These are phyloP conservation scores for Arthroderma sp. DNA, from an alignment of 2,329 filamentous ascomycete species.

Conservation along the genomic window DNA sequence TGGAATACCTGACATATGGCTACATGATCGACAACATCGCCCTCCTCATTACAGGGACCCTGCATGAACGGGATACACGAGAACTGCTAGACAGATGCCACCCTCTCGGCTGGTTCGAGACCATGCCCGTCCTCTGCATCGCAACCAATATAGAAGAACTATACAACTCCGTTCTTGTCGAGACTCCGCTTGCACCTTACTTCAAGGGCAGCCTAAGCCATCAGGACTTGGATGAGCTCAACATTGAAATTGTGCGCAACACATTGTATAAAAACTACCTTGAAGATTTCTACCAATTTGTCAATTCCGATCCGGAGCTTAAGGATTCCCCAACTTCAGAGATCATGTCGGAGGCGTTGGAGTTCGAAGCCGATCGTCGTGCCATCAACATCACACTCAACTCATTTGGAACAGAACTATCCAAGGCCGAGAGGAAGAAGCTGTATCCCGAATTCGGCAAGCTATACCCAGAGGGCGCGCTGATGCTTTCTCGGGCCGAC, in stretches of 20 bases:
- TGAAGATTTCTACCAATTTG: conserved; percentile 91
- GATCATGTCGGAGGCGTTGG: conserved; percentile 88
- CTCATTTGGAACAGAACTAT: conserved; percentile 92
- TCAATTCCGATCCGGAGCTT: conserved; percentile 80
- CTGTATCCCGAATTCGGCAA: conserved; percentile 86
- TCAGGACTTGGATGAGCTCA: conserved; percentile 93
- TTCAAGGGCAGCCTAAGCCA: conserved; percentile 96
- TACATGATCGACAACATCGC: conserved; percentile 99
- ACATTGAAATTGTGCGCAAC: conserved; percentile 98
- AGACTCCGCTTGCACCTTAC: conserved; percentile 88
- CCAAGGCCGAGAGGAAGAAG: conserved; percentile 88
- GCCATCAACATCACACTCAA: conserved; percentile 99
- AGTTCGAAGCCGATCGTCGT: conserved; percentile 91
- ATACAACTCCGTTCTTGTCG: conserved; percentile 94
- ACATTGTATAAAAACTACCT: conserved; percentile 99
- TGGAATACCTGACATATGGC: conserved; percentile 96
- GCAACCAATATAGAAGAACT: conserved; percentile 97
- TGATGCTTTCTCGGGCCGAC: conserved; percentile 90
- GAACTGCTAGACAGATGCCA: conserved; percentile 94
- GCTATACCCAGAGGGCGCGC: conserved; percentile 82
- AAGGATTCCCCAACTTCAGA: conserved; percentile 78
- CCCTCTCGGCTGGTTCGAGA: conserved; percentile 96
- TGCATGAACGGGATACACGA: conserved; percentile 92
- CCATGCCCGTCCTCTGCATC: conserved; percentile 93
- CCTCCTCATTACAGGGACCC: conserved; percentile 89